Conservation (phyloP, 2,329 filamentous ascomycete species). For the Onygenales sp. region DNA sequence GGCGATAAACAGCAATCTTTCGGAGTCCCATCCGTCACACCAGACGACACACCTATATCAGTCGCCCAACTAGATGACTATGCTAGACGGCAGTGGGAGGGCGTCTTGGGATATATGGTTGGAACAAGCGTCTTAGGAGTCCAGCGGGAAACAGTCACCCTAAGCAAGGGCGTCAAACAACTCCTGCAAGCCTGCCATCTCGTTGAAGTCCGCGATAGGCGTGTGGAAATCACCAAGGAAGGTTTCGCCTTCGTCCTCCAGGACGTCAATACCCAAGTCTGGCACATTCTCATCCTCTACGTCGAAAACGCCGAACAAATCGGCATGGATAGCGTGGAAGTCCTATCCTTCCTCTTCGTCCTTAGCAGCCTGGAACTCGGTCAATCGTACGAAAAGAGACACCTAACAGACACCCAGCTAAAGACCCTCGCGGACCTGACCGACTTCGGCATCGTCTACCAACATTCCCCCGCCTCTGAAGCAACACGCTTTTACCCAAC, state of each 20-base stretch:
- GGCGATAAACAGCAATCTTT: conserved; percentile 81
- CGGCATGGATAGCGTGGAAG: conserved; percentile 79
- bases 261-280: conserved; percentile 92
- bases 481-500: conserved; percentile 69
- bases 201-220: conserved; percentile 52
- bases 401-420: conserved; percentile 68
- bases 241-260: conserved; percentile 93
- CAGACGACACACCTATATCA: conserved; percentile 55
- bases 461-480: conserved; percentile 30
- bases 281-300: conserved; percentile 89
- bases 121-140: conserved; percentile 41
- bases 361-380: conserved; percentile 89
- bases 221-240: conserved; percentile 73
- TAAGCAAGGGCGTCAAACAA: conserved; percentile 72
- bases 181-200: conserved; percentile 72
- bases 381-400: conserved; percentile 77
- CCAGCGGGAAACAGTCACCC: conserved; percentile 39
- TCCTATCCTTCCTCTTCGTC: conserved; percentile 92
- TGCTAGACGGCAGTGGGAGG: conserved; percentile 85
- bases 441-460: conserved; percentile 87
- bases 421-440: conserved; percentile 85
- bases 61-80: conserved; percentile 71
- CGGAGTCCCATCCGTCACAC: conserved; percentile 66
- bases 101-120: conserved; percentile 91
- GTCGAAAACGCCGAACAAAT: conserved; percentile 70